Base-by-base conservation (phyloP, 2,329 filamentous ascomycete species). In the Aurifilum marmelostoma region DNA sequence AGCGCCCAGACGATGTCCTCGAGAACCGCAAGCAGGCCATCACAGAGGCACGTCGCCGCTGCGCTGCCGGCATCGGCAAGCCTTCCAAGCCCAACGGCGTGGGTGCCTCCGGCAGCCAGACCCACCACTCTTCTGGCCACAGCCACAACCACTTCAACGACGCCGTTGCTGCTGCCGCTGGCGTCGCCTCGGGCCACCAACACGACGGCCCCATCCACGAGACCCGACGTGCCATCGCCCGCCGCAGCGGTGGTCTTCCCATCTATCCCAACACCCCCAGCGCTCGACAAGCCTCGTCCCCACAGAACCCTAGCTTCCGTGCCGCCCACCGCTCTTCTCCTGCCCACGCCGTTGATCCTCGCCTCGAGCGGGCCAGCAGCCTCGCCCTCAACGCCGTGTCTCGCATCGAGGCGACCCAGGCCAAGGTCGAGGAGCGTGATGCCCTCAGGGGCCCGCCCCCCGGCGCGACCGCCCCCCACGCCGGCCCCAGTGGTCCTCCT, bases 21-120 rank as follows among this genome's bases (percentile, higher is more conserved):
- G 76, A 77, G 0, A 89, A 90, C 72, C 85, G 88, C 72, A 77
- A 76, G 1, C 80, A 81, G 66, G 87, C 87, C 1, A 84, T 87
- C 0, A 77, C 76, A 9, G 83, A 87, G 29, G 86, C 85, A 0
- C 84, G 83, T 69, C 75, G 76, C 4, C 82, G 84, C 29, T 39
- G 79, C 1, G 79, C 80, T 2, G 74, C 75, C 11, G 74, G 78
- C 5, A 73, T 74, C 59, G 77, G 73, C 66, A 72, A 72, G 65
- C 24, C 54, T 37, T 69, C 69, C 52, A 71, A 67, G 41, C 67
- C 63, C 61, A 71, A 71, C 52, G 68, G 68, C 56, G 61, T 59
- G 37, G 41, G 50, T 34, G 65, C 54, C 24, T 52, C 32, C 32
- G 29, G 43, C 43, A 47, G 43, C 43, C 43, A 43, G 3, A 21